Percentiles rank a stretch among this genome's conserved stretches.
phyloP scores from a whole-genome alignment of 1,139 yeast species.

The Taphrina pruni region DNA sequence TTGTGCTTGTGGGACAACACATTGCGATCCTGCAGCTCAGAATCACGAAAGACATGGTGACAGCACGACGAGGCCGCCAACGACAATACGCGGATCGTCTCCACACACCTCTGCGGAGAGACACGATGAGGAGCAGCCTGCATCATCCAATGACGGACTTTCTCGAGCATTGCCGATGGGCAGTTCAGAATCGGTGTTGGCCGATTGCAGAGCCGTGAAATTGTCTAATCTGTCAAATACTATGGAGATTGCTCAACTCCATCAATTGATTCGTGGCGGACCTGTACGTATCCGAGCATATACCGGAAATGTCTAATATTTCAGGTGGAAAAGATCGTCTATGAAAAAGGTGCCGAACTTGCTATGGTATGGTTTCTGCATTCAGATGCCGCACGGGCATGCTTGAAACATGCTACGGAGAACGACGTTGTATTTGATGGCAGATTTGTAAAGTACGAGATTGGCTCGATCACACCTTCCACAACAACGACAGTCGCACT shows the following conservation, averaged over 20 bases:
- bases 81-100: too few species aligned
- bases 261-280: background rate
- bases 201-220: background rate
- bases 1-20: too few species aligned
- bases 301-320: too few species aligned
- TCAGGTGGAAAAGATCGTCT: background rate
- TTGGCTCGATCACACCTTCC: background rate
- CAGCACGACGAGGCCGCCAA: too few species aligned
- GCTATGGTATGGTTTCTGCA: background rate
- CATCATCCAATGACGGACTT: background rate
- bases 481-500: too few species aligned
- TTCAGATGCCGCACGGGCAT: background rate
- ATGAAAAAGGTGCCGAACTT: background rate
- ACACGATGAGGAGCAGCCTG: background rate
- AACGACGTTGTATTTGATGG: constrained; percentile 1
- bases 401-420: background rate
- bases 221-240: background rate
- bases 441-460: background rate
- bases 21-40: too few species aligned
- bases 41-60: too few species aligned
- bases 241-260: background rate
- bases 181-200: background rate
- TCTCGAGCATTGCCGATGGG: background rate
- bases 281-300: background rate
- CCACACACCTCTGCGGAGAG: too few species aligned